phyloP scores from a whole-genome alignment of 257 asterid genomes.

The Rauvolfia tetraphylla region DNA sequence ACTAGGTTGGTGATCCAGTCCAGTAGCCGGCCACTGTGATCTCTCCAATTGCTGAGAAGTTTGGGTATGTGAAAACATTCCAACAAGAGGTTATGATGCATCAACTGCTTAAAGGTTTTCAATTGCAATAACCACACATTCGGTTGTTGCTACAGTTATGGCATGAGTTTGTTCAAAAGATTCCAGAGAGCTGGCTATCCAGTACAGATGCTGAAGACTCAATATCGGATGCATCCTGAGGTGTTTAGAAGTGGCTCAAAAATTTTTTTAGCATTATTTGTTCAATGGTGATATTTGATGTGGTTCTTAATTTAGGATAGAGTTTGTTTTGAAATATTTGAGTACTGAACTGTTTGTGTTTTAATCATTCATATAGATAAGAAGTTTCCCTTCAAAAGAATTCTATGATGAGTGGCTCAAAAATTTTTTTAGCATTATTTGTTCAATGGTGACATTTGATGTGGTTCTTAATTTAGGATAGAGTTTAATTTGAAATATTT shows the following conservation, averaged over 20 bases:
- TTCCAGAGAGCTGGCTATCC: constrained; percentile 95
- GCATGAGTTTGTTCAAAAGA: constrained; percentile 84
- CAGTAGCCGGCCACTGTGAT: constrained; percentile 97
- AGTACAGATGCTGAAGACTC: constrained; percentile 95
- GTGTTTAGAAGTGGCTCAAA: constrained; percentile 28
- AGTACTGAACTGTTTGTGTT: constrained; percentile 11
- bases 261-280: not conserved
- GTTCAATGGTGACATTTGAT: not conserved
- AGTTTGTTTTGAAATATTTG: not conserved
- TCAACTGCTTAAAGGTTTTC: not conserved
- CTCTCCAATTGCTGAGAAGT: constrained; percentile 64
- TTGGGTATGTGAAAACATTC: constrained; percentile 50
- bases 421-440: not conserved
- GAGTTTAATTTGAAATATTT: not conserved
- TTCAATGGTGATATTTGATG: not conserved
- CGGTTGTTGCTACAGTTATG: constrained; percentile 44
- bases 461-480: not conserved
- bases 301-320: not conserved
- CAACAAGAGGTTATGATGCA: not conserved
- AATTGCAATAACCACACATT: constrained; percentile 14
- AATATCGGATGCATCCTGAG: constrained; percentile 99
- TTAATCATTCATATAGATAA: constrained; percentile 52
- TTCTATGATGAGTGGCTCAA: constrained; percentile 50
- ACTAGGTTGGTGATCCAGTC: constrained; percentile 96
- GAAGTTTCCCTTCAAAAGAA: constrained; percentile 95